Base-by-base conservation (phyloP, 2,329 filamentous ascomycete species). In the Cladophialophora exuberans region DNA sequence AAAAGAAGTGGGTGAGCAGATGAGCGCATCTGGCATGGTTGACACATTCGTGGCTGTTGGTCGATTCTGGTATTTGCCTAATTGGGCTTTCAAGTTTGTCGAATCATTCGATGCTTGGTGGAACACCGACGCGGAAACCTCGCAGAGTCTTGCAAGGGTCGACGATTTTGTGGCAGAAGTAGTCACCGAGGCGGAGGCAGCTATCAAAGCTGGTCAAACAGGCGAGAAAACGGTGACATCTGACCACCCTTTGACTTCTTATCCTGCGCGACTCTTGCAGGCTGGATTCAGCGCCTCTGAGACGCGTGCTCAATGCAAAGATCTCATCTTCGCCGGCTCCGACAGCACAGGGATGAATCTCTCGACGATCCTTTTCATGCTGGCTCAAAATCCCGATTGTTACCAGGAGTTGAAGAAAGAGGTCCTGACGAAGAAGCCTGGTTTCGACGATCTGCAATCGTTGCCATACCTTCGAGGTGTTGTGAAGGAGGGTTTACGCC, bases 11-110 rank as follows among this genome's bases (percentile, higher is more conserved):
- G 63, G 63, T 1, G 61, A 63, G 4, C 49, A 45, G 63, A 69
- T 60, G 54, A 72, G 73, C 52, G 71, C 77, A n/a, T 72, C 72
- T 41, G 66, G 70, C 0, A 83, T 83, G 62, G 79, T 84, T 10
- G 77, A 83, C 63, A 72, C 76, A 2, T 79, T 81, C 60, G 80
- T 83, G 2, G 79, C 76, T 3, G 76, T 82, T 5, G 79, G 79
- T 0, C 70, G 78, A 3, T 81, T 83, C 62, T 82, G 80, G 64
- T 81, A 81, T 59, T 64, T 83, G 1, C 78, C 77, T 1, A 74
- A 70, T 20, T 64, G 57, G 10, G 64, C 70, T 49, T 69, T 58
- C 61, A 54, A 61, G 30, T 43, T 52, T 42, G 50, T 67, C 10
- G 55, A 61, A 18, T 61, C 49, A 25, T 45, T 54, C 13, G 57